Conservation (phyloP, 2,329 filamentous ascomycete genomes). For the Aspergillus versicolor region DNA sequence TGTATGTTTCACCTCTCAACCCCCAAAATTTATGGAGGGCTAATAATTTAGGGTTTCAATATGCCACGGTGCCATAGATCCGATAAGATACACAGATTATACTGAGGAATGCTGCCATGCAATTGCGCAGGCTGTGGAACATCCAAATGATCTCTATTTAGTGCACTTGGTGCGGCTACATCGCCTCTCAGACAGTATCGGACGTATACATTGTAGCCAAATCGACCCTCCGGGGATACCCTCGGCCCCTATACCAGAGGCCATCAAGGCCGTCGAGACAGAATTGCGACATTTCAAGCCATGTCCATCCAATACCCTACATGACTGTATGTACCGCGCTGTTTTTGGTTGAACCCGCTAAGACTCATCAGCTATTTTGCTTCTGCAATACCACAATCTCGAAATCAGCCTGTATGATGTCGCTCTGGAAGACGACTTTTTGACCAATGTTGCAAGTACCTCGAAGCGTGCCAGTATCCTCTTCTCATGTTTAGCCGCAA, state of each 20-base stretch:
- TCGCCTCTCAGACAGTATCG: background rate
- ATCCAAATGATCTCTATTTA: background rate
- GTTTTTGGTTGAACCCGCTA: constrained; percentile 2
- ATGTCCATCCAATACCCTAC: background rate
- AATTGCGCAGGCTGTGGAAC: background rate
- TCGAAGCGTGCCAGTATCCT: background rate
- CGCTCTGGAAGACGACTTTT: constrained; percentile 34
- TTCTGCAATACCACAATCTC: constrained; percentile 26
- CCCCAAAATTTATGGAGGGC: too few species aligned
- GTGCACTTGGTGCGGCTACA: background rate
- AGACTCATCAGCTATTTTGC: constrained; percentile 19
- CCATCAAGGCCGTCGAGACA: background rate
- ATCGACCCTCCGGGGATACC: background rate
- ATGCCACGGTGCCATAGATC: background rate
- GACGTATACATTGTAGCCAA: background rate
- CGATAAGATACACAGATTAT: background rate
- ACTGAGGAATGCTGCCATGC: background rate
- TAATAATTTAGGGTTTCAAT: background rate
- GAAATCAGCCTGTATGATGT: constrained; percentile 28
- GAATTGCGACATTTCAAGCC: background rate
- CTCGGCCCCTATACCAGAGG: background rate
- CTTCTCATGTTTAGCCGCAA: background rate
- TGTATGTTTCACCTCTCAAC: constrained; percentile 38
- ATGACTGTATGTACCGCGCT: background rate
- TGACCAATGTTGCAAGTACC: constrained; percentile 18